Evolutionary conservation across 2,329 filamentous ascomycete species (phyloP), one percentile per base, ranked within the genome.

Genomic region (Sporothrix pallida): DNA sequence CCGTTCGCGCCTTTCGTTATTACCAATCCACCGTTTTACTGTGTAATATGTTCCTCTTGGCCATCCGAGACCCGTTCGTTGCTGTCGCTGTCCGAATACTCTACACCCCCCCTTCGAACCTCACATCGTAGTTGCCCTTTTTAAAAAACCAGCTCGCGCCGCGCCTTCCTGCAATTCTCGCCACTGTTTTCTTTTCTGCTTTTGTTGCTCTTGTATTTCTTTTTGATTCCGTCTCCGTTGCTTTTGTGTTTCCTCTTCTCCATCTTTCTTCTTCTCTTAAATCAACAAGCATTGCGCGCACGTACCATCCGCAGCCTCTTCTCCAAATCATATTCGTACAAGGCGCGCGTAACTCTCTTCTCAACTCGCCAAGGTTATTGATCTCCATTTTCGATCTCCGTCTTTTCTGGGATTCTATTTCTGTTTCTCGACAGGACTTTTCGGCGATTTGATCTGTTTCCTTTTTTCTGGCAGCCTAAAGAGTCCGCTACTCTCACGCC

Each of bases 1-100:
- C 70, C 56, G 37, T 71, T 60, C 69, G 69, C 69, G 42, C 37
- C 50, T 60, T 71, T 37, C 54, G 20, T 60, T 71, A 71, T 71
- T 71, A 71, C 56, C 54, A 71, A 71, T 71, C 56, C 70, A 46
- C 56, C 37, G 13, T 20, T 52, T 70, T 3, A 9, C 42, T 58
- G 52, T 70, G 46, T 52, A 48, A 68, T 44, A 17, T 17, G n/a
- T 37, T 58, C 37, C 17, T 44, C 52, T 48, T 46, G 50, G 31
- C 67, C 48, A 31, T 46, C 13, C 20, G n/a, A 42, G 31, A 10
- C 48, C 50, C 54, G 69, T 60, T 65, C 37, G 37, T 46, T 46
- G 60, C 10, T 20, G 37, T 65, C 60, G 60, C 60, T 65, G 60
- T 23, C 60, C 60, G 60, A 65, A 62, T 42, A 62, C 44, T 31